These are phyloP conservation scores for Phytophthora chlamydospora DNA, from an alignment of 352 stramenopile species.

Conservation along the genomic window DNA sequence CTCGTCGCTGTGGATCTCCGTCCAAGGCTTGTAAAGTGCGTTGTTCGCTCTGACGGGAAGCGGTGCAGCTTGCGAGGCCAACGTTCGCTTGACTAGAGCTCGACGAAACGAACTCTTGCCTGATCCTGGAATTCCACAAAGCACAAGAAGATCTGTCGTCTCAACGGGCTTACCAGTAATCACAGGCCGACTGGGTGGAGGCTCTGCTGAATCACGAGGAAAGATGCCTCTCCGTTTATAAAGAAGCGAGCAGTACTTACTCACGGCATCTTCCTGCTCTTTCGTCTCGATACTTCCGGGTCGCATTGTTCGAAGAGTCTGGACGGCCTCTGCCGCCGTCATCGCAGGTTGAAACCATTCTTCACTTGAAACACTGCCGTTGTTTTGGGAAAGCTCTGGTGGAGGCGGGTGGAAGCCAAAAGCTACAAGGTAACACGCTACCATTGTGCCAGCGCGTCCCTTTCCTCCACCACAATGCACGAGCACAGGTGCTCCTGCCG, in stretches of 20 bases:
- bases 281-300: conserved; percentile 66
- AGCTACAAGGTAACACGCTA: conserved; percentile 69
- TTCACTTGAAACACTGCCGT: neutral
- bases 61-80: conserved; percentile 14
- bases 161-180: conserved; percentile 38
- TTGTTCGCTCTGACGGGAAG: conserved; percentile 12
- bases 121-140: conserved; percentile 62
- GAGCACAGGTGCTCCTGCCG: conserved; percentile 38
- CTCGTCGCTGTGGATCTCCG: conserved; percentile 61
- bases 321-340: conserved; percentile 47
- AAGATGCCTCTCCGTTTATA: conserved; percentile 61
- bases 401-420: conserved; percentile 57
- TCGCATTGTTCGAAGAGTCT: conserved; percentile 45
- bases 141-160: conserved; percentile 53
- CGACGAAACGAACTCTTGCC: conserved; percentile 69
- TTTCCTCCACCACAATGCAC: conserved; percentile 75
- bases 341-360: conserved; percentile 50
- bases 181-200: conserved; percentile 38
- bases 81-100: conserved; percentile 47
- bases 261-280: conserved; percentile 54
- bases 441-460: conserved; percentile 63
- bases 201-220: conserved; percentile 32
- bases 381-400: neutral
- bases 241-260: conserved; percentile 55
- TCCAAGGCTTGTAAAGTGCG: conserved; percentile 31